Conservation (phyloP, 1,139 yeast species). For the Kazachstania sp. region DNA sequence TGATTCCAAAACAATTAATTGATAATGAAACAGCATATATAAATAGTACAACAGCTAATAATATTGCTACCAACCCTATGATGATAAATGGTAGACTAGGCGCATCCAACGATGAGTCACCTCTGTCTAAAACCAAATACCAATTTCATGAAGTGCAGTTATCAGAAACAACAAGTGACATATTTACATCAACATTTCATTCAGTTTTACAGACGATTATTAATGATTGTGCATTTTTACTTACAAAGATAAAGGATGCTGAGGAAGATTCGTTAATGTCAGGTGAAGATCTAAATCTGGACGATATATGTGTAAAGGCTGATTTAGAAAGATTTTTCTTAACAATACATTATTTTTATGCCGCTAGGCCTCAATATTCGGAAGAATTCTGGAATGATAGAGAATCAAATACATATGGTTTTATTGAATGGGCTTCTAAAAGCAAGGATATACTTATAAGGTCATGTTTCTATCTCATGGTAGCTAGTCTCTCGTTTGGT, state of each 20-base stretch:
- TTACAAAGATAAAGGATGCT: slow-evolving; percentile 70
- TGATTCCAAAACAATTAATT: slow-evolving; percentile 39
- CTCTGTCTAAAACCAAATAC: not conserved
- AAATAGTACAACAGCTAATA: slow-evolving; percentile 6
- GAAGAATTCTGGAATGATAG: slow-evolving; percentile 65
- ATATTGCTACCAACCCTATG: slow-evolving; percentile 3
- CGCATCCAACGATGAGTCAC: not conserved
- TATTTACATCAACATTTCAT: slow-evolving; percentile 36
- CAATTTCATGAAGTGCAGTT: slow-evolving; percentile 8
- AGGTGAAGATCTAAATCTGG: slow-evolving; percentile 38
- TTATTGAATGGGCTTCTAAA: slow-evolving; percentile 79
- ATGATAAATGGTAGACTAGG: slow-evolving; percentile 1
- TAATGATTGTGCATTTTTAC: slow-evolving; percentile 64
- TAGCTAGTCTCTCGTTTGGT: slow-evolving; percentile 68
- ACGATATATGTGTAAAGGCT: slow-evolving; percentile 58
- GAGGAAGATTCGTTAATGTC: slow-evolving; percentile 78
- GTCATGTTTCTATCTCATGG: slow-evolving; percentile 70
- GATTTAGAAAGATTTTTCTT: slow-evolving; percentile 84
- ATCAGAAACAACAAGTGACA: slow-evolving; percentile 20
- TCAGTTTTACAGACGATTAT: slow-evolving; percentile 54
- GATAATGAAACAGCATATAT: slow-evolving; percentile 33
- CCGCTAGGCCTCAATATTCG: slow-evolving; percentile 51
- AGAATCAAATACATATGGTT: slow-evolving; percentile 58
- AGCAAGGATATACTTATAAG: slow-evolving; percentile 78
- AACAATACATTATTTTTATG: slow-evolving; percentile 63